Conservation (phyloP, 306 rosid species). For the Gillenia trifoliata region DNA sequence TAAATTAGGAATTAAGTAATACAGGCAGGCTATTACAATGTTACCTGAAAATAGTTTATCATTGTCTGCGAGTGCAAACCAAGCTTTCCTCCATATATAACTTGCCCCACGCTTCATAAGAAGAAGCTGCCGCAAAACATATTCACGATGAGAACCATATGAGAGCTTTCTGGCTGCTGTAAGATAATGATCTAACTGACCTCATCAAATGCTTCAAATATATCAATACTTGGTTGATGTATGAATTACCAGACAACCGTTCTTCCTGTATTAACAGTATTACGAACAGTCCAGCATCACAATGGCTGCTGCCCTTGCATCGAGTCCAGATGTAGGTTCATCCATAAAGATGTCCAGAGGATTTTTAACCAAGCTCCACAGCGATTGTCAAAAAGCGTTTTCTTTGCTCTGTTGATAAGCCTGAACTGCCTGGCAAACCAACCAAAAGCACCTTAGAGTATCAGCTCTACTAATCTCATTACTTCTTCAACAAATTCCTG, state of each 20-base stretch:
- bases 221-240: slow-evolving; percentile 89
- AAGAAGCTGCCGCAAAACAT: slow-evolving; percentile 56
- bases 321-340: slow-evolving; percentile 94
- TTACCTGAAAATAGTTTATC: slow-evolving; percentile 80
- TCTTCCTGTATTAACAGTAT: slow-evolving; percentile 91
- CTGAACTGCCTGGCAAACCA: slow-evolving; percentile 81
- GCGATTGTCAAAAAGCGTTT: slow-evolving; percentile 86
- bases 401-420: slow-evolving; percentile 89
- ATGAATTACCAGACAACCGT: slow-evolving; percentile 92
- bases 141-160: slow-evolving; percentile 16
- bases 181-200: slow-evolving; percentile 30
- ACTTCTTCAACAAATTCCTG: slow-evolving; percentile 91
- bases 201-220: slow-evolving; percentile 92
- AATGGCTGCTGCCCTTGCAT: slow-evolving; percentile 91
- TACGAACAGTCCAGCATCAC: slow-evolving; percentile 89
- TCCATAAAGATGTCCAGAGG: slow-evolving; percentile 93
- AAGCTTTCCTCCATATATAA: slow-evolving; percentile 82
- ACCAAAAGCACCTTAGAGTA: slow-evolving; percentile 67
- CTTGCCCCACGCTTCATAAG: slow-evolving; percentile 88
- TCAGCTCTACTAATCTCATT: slow-evolving; percentile 84
- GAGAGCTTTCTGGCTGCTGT: background rate
- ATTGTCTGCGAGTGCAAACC: slow-evolving; percentile 67
- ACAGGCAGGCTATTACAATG: background rate
- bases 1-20: background rate
- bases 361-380: slow-evolving; percentile 90